Base-by-base conservation (phyloP, 2,329 filamentous ascomycete genomes). In the Neofusicoccum sp. region DNA sequence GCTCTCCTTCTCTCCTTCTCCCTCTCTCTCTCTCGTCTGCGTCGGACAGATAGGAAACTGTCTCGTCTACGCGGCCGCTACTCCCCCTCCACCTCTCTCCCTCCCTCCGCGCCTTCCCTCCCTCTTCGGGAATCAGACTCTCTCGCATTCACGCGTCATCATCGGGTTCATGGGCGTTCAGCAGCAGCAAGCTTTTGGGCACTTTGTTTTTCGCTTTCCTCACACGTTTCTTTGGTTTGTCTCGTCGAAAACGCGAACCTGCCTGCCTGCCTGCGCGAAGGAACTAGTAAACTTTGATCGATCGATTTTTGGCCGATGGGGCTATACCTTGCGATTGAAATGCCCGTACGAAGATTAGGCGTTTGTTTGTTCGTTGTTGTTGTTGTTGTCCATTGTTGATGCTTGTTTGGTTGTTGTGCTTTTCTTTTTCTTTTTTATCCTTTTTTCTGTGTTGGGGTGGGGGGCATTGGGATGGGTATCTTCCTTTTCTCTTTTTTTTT, bases 141-240 rank as follows among this genome's bases (percentile, higher is more conserved):
- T 56, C 51, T 9, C n/a, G 30, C 20, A 14, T 33, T 49, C 45
- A 49, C 34, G n/a, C 30, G 12, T 16, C 45, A 49, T 49, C 45
- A 49, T 34, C 14, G 45, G 44, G 45, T 28, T 30, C 34, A 24
- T 30, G 45, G 45, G 45, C 30, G 45, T 49, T 49, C 53, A 20
- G 53, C 53, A 57, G 51, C 36, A 54, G 14, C 28, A 40, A 41
- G 34, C 51, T 54, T 31, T 30, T 48, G n/a, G n/a, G n/a, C n/a
- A 28, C 16, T 26, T 45, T 26, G 6, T 44, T 41, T 57, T 33
- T 56, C 30, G 14, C 16, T 45, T 26, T 45, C 9, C 20, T 20
- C 20, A 20, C 38, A 41, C 20, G 6, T 26, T 11, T 57, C 20
- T 43, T 56, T 56, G 26, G 6, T 11, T 43, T 43, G 31, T 47